Evolutionary conservation across 257 asterid species (phyloP).

Genomic region (Nicotiana benthamiana): DNA sequence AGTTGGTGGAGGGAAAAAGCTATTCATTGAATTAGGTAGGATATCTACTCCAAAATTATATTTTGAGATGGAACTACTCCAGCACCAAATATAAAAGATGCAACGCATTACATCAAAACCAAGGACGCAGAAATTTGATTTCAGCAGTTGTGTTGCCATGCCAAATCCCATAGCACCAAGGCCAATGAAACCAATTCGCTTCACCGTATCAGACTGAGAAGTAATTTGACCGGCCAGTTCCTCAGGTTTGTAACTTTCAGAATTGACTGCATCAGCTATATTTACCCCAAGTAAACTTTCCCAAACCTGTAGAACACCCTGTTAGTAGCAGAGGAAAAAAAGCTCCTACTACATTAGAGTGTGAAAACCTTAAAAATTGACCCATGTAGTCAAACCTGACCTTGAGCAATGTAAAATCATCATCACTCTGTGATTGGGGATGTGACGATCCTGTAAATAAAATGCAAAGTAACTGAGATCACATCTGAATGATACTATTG

Average conservation of each 20-base stretch:
- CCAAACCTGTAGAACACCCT: constrained; percentile 56
- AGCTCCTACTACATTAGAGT: not conserved
- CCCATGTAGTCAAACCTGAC: constrained; percentile 22
- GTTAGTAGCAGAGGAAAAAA: constrained; percentile 9
- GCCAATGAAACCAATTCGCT: constrained; percentile 85
- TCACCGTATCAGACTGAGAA: constrained; percentile 48
- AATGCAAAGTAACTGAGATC: constrained; percentile 8
- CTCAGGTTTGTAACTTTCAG: constrained; percentile 63
- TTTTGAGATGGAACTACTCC: constrained; percentile 2
- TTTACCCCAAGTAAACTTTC: constrained; percentile 70
- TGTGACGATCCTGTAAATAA: constrained; percentile 50
- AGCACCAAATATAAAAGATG: constrained; percentile 8
- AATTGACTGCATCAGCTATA: constrained; percentile 55
- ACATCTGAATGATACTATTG: not conserved
- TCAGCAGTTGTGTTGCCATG: constrained; percentile 93
- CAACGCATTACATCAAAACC: constrained; percentile 79
- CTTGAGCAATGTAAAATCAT: constrained; percentile 47
- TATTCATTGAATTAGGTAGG: not conserved
- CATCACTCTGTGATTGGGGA: constrained; percentile 29
- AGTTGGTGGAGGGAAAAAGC: not conserved
- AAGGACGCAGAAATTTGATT: constrained; percentile 61
- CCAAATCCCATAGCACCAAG: constrained; percentile 99
- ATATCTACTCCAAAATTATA: not conserved
- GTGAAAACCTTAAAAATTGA: not conserved
- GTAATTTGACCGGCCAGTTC: constrained; percentile 53